These are phyloP conservation scores for Sporopachydermia quercuum DNA, from an alignment of 805 yeast genomes.

Conservation along the genomic window DNA sequence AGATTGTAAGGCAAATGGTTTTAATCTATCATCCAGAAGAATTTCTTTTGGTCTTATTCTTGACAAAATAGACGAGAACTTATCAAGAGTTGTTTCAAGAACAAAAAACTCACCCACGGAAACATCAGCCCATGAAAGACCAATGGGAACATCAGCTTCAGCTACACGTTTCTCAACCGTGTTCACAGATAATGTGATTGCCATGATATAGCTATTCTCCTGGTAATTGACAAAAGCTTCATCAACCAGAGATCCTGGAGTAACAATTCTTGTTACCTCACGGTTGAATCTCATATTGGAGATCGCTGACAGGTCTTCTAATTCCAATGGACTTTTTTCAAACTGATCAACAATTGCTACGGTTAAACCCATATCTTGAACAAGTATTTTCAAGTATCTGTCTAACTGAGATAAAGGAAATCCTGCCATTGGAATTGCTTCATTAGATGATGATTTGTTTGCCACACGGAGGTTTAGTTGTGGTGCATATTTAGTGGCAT, in stretches of 20 bases:
- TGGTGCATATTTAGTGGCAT: constrained; percentile 63
- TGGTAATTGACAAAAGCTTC: constrained; percentile 68
- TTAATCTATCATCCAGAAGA: constrained; percentile 35
- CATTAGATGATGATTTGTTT: constrained; percentile 23
- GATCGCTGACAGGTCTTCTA: constrained; percentile 12
- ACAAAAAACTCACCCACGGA: constrained; percentile 69
- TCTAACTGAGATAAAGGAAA: constrained; percentile 65
- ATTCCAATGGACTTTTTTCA: constrained; percentile 3
- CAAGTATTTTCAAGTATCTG: constrained; percentile 58
- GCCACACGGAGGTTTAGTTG: constrained; percentile 61
- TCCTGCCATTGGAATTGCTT: constrained; percentile 70
- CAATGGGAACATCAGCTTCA: constrained; percentile 33
- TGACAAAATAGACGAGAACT: constrained; percentile 54
- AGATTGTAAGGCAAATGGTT: constrained; percentile 22
- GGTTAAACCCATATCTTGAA: constrained; percentile 49
- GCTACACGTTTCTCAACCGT: constrained; percentile 22
- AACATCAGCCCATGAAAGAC: constrained; percentile 80
- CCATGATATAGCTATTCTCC: constrained; percentile 54
- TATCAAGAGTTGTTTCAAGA: constrained; percentile 44
- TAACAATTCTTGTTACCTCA: constrained; percentile 62
- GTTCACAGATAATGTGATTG: constrained; percentile 43
- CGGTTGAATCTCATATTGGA: constrained; percentile 33
- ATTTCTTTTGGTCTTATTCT: constrained; percentile 76
- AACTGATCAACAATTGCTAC: constrained; percentile 79
- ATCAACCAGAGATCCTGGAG: constrained; percentile 88